A percentile compares a stretch with the other conserved stretches of the same genome.
Conservation (phyloP, 768 basidiomycete genomes). For the Epithele typhae region DNA sequence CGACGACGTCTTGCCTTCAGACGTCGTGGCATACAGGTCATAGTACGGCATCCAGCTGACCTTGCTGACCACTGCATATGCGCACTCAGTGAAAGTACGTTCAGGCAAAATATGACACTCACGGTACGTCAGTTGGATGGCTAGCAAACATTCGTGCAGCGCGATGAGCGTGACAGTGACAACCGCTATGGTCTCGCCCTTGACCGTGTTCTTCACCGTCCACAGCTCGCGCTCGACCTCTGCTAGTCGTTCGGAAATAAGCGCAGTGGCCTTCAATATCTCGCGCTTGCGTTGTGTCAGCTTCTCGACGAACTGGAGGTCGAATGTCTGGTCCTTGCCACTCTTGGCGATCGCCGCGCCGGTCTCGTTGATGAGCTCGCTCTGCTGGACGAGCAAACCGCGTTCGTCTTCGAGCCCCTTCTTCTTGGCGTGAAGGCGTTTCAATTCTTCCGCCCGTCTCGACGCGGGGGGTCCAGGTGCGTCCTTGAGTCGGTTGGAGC, state of each 20-base stretch:
- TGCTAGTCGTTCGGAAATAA: constrained; percentile 38
- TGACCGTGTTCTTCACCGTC: neutral
- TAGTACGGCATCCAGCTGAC: constrained; percentile 53
- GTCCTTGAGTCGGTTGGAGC: no score
- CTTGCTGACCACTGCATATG: constrained; percentile 42
- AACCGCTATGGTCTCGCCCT: constrained; percentile 3
- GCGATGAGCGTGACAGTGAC: constrained; percentile 5
- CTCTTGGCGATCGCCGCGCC: constrained; percentile 42
- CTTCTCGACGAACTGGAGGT: constrained; percentile 39
- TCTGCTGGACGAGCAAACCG: constrained; percentile 37
- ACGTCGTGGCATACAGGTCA: constrained; percentile 54
- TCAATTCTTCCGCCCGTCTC: constrained; percentile 16
- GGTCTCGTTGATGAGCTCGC: constrained; percentile 39
- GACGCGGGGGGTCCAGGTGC: neutral
- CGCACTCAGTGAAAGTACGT: neutral
- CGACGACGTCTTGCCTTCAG: constrained; percentile 38
- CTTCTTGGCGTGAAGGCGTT: constrained; percentile 28
- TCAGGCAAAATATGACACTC: neutral
- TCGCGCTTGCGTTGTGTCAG: constrained; percentile 36
- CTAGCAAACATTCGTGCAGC: constrained; percentile 15
- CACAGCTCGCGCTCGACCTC: constrained; percentile 12
- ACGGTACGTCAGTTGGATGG: constrained; percentile 48
- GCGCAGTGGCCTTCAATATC: constrained; percentile 30
- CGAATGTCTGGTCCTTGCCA: constrained; percentile 30
- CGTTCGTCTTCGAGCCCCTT: constrained; percentile 34